Base-by-base conservation (phyloP, 441 rosid genomes). In the Adansonia grandidieri region DNA sequence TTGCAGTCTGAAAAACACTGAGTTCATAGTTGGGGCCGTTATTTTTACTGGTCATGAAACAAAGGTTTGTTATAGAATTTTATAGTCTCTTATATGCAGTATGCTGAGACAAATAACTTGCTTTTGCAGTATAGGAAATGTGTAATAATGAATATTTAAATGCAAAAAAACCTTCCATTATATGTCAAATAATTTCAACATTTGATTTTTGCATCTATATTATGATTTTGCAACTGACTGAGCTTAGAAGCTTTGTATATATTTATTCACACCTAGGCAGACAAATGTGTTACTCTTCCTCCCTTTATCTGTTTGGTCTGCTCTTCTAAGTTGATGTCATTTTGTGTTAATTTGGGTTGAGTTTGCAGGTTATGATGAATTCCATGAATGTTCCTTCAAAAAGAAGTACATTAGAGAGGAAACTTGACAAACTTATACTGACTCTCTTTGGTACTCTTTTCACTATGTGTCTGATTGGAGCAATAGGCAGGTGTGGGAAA, bases 351-450 rank as follows among this genome's bases (percentile, higher is more conserved):
- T 74, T 61, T 86, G 79, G 63, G n/a, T 74, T 80, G 74, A 54
- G 74, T 79, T 57, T 87, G 81, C 86, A 97, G 99, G 99, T 97
- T 76, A 95, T 97, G 99, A 97, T 97, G 99, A 97, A 97, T 86
- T 90, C 99, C 65, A 93, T 95, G 98, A 93, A 95, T 76, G 96
- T 97, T 82, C 98, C 98, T 84, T 97, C 98, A 66, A 97, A 97
- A 86, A 91, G 99, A 87, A 97, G 98, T 86, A 97, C 99, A 57
- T 81, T 97, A 78, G 99, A 97, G 86, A 93, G 97, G 89, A 95
- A 97, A 84, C 98, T 97, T 78, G 99, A 97, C 91, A 93, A 91
- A 85, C 98, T 97, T 79, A 97, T 95, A 79, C 96, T 97, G 22
- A 71, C 93, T 42, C 95, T 97, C 62, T 92, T 97, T 77, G 91